Evolutionary conservation across 495 filamentous ascomycete genomes (phyloP).

Genomic region (Neurospora terricola): DNA sequence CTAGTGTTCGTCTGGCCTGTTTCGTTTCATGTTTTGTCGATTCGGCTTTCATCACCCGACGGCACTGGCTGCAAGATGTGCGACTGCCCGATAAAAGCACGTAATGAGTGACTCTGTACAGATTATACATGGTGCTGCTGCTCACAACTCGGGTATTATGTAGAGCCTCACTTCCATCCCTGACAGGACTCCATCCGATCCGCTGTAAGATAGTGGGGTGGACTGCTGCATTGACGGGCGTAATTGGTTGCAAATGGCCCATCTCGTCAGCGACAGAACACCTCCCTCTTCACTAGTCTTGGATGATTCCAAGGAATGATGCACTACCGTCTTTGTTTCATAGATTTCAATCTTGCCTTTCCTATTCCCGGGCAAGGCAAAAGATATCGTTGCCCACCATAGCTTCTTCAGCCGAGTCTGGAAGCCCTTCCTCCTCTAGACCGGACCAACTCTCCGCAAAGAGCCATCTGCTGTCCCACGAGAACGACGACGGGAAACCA

Average conservation of each 20-base stretch:
- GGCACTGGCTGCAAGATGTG: neutral
- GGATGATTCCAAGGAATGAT: neutral
- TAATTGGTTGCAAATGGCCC: neutral
- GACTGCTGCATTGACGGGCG: neutral
- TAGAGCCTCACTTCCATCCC: neutral
- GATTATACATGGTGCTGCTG: neutral
- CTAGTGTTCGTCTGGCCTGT: too few species aligned
- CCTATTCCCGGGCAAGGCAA: constrained; percentile 7
- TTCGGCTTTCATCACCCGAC: neutral
- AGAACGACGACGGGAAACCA: constrained; percentile 21
- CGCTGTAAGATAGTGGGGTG: neutral
- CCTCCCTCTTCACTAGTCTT: neutral
- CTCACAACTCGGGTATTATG: neutral
- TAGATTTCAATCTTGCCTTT: neutral
- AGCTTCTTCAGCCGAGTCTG: constrained; percentile 15
- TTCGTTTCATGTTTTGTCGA: neutral
- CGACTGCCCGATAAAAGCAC: neutral
- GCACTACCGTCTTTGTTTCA: neutral
- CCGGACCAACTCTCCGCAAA: constrained; percentile 13
- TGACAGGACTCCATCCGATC: neutral
- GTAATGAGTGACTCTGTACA: neutral
- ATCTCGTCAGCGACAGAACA: neutral
- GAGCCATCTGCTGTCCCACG: constrained; percentile 11
- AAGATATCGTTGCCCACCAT: constrained; percentile 21
- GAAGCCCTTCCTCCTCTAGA: constrained; percentile 32